Conservation (phyloP, 2,329 filamentous ascomycete species). For the Fusarium redolens region DNA sequence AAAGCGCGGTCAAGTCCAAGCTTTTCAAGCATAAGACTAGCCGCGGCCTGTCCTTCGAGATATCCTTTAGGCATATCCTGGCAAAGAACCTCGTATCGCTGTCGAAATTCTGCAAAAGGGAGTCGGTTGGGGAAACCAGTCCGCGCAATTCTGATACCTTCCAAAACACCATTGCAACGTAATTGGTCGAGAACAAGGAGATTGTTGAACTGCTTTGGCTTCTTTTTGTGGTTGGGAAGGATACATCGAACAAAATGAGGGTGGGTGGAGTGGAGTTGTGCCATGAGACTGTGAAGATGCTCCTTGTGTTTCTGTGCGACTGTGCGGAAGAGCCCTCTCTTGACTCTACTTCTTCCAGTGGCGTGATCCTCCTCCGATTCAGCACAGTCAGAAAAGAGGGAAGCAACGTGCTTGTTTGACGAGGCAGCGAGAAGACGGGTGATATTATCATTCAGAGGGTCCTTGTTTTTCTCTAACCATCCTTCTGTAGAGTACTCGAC, state of each 20-base stretch:
- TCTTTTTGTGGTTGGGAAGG: slow-evolving; percentile 97
- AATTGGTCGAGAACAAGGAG: slow-evolving; percentile 95
- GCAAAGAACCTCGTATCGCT: slow-evolving; percentile 95
- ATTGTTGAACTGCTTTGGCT: slow-evolving; percentile 90
- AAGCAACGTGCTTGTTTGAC: slow-evolving; percentile 83
- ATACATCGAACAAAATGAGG: slow-evolving; percentile 99
- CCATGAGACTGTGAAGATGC: slow-evolving; percentile 96
- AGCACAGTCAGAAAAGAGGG: slow-evolving; percentile 87
- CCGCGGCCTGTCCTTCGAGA: slow-evolving; percentile 87
- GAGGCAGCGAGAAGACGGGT: slow-evolving; percentile 88
- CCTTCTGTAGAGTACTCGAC: slow-evolving; percentile 96
- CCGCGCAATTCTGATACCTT: slow-evolving; percentile 95
- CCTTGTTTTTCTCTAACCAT: slow-evolving; percentile 99
- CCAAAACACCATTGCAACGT: slow-evolving; percentile 98
- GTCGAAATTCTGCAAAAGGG: slow-evolving; percentile 91
- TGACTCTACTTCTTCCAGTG: slow-evolving; percentile 81
- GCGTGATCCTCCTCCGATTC: slow-evolving; percentile 80
- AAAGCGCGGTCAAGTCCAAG: slow-evolving; percentile 85
- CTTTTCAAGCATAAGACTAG: slow-evolving; percentile 88
- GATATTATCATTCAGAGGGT: slow-evolving; percentile 96
- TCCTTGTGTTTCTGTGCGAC: slow-evolving; percentile 98
- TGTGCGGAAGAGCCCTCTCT: slow-evolving; percentile 96
- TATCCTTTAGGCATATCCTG: slow-evolving; percentile 89
- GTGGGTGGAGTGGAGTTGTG: slow-evolving; percentile 92
- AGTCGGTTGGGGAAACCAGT: slow-evolving; percentile 97